A percentile compares a stretch with the other conserved stretches of the same genome.
Evolutionary conservation across 257 asterid genomes (phyloP).

Genomic region (Henckelia pumila): DNA sequence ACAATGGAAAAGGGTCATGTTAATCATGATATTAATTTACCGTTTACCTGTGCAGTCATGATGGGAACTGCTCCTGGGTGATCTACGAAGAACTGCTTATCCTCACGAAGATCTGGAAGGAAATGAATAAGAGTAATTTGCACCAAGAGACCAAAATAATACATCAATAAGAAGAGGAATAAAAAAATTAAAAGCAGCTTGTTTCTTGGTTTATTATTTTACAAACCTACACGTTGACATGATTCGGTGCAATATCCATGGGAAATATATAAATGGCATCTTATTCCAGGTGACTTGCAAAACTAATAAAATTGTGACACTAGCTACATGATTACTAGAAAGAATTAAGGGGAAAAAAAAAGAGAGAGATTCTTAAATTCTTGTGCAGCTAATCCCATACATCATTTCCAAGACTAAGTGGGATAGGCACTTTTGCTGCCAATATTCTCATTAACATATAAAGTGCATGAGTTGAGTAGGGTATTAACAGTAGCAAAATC

Average conservation of each 20-base stretch:
- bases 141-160: not conserved
- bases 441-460: not conserved
- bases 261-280: not conserved
- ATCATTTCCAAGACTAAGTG: no score
- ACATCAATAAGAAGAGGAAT: not conserved
- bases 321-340: not conserved
- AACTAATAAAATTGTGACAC: not conserved
- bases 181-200: no score
- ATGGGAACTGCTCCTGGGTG: slow-evolving; percentile 26
- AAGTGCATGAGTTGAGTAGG: not conserved
- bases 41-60: slow-evolving; percentile 21
- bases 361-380: not conserved
- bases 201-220: no score
- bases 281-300: not conserved
- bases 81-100: slow-evolving; percentile 8
- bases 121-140: not conserved
- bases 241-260: not conserved
- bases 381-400: not conserved
- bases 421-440: not conserved
- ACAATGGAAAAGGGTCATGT: not conserved
- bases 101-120: slow-evolving; percentile 25
- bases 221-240: not conserved
- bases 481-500: not conserved
- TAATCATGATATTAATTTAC: not conserved
- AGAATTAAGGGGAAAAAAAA: not conserved